phyloP scores from a whole-genome alignment of 1,139 yeast species.

The Scheffersomyces segobiensis region DNA sequence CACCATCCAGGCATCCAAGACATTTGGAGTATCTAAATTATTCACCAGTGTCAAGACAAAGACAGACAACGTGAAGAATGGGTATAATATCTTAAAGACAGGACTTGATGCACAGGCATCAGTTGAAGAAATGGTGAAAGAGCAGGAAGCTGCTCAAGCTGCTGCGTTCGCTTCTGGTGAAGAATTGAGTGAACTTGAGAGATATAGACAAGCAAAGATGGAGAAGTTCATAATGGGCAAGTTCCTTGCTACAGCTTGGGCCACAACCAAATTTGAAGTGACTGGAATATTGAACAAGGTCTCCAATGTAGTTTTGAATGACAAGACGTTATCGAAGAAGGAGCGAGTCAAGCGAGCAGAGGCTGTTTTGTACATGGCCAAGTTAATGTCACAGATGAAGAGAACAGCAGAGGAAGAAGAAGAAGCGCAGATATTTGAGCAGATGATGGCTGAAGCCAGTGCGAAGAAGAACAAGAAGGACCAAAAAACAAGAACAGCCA shows the following conservation, averaged over 20 bases:
- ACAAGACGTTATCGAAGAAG: conserved; percentile 52
- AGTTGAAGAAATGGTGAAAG: conserved; percentile 44
- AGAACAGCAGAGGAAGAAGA: conserved; percentile 72
- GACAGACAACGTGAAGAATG: conserved; percentile 39
- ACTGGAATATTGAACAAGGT: conserved; percentile 67
- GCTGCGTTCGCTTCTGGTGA: conserved; percentile 26
- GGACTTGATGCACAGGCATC: conserved; percentile 46
- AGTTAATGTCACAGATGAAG: conserved; percentile 52
- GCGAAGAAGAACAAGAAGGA: conserved; percentile 45
- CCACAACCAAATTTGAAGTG: conserved; percentile 72
- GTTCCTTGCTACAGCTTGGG: conserved; percentile 78
- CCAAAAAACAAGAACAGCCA: conserved; percentile 7
- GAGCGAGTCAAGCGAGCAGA: conserved; percentile 60
- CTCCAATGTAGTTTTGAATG: conserved; percentile 58
- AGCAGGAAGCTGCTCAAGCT: conserved; percentile 50
- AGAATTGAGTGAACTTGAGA: conserved; percentile 42
- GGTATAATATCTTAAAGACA: conserved; percentile 40
- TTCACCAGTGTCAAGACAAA: conserved; percentile 49
- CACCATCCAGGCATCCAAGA: conserved; percentile 35
- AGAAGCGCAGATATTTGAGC: conserved; percentile 76
- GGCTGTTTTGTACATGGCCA: conserved; percentile 58
- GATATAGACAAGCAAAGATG: conserved; percentile 57
- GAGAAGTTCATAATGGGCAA: conserved; percentile 72
- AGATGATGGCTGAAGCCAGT: conserved; percentile 68
- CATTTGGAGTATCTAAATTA: conserved; percentile 53